A percentile compares a stretch with the other conserved stretches of the same genome.
Evolutionary conservation across 805 yeast genomes (phyloP).

Genomic region (Ogataea trehalophila): DNA sequence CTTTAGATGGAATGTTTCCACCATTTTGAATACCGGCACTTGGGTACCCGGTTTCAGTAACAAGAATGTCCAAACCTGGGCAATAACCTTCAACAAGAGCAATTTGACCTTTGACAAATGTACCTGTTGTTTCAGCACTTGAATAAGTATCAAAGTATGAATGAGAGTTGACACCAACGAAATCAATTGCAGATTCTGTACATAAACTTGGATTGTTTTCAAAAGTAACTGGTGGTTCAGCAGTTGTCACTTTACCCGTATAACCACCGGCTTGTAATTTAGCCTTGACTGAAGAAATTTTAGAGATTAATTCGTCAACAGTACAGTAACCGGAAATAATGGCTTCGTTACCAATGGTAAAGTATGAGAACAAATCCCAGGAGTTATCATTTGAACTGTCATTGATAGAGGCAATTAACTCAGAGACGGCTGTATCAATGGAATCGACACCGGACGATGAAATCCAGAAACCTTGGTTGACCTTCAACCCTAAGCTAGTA

Average conservation of each 20-base stretch:
- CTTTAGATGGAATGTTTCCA: slow-evolving; percentile 60
- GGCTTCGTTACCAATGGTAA: slow-evolving; percentile 90
- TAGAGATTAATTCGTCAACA: slow-evolving; percentile 55
- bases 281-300: slow-evolving; percentile 60
- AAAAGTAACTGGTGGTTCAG: slow-evolving; percentile 84
- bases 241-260: slow-evolving; percentile 69
- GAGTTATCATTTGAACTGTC: slow-evolving; percentile 38
- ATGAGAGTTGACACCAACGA: slow-evolving; percentile 83
- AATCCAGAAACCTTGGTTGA: slow-evolving; percentile 90
- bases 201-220: slow-evolving; percentile 64
- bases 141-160: slow-evolving; percentile 69
- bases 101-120: slow-evolving; percentile 62
- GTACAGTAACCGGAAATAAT: slow-evolving; percentile 57
- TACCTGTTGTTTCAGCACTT: slow-evolving; percentile 65
- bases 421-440: slow-evolving; percentile 54
- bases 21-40: slow-evolving; percentile 70
- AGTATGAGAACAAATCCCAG: slow-evolving; percentile 72
- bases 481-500: slow-evolving; percentile 52
- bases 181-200: slow-evolving; percentile 63
- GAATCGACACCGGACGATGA: slow-evolving; percentile 59
- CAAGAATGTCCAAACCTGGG: slow-evolving; percentile 45
- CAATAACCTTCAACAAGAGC: slow-evolving; percentile 51
- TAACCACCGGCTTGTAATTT: slow-evolving; percentile 65
- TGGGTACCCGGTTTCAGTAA: slow-evolving; percentile 92
- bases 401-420: slow-evolving; percentile 42